These are phyloP conservation scores for Rhizopus delemar DNA, from an alignment of 371 early-diverging fungal species.

Conservation along the genomic window DNA sequence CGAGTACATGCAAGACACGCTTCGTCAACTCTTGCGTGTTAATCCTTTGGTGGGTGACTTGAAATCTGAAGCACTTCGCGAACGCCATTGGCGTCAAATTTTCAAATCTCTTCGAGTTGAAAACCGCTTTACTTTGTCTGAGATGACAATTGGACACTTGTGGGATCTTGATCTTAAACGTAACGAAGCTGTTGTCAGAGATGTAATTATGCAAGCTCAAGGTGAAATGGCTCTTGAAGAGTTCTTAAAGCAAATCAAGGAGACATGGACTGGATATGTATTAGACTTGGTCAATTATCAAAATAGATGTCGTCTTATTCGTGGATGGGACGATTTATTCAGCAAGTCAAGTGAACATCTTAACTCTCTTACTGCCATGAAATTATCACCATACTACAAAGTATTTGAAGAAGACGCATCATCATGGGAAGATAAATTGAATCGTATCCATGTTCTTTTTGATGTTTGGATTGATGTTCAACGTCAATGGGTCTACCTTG, in stretches of 20 bases:
- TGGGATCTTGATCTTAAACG: conserved; percentile 93
- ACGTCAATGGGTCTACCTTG: conserved; percentile 98
- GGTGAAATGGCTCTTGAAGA: conserved; percentile 99
- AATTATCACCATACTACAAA: conserved; percentile 95
- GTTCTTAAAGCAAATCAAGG: conserved; percentile 87
- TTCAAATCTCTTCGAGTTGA: conserved; percentile 83
- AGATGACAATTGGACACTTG: conserved; percentile 92
- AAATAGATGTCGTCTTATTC: conserved; percentile 93
- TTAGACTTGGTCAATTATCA: conserved; percentile 96
- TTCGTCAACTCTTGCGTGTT: conserved; percentile 79
- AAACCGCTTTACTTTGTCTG: conserved; percentile 67
- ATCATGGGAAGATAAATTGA: conserved; percentile 95
- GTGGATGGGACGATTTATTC: conserved; percentile 98
- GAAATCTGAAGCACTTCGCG: conserved; percentile 94
- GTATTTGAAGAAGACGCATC: conserved; percentile 97
- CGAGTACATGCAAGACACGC: conserved; percentile 86
- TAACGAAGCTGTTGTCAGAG: conserved; percentile 82
- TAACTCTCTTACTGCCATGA: conserved; percentile 95
- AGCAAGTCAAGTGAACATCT: conserved; percentile 94
- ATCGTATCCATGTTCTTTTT: conserved; percentile 92
- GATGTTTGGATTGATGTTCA: conserved; percentile 99
- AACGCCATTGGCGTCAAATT: conserved; percentile 96
- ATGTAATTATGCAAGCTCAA: conserved; percentile 90
- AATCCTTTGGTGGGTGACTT: conserved; percentile 86
- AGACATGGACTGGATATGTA: conserved; percentile 90